Base-by-base conservation (phyloP, 345 rosid genomes). In the Populus alba region DNA sequence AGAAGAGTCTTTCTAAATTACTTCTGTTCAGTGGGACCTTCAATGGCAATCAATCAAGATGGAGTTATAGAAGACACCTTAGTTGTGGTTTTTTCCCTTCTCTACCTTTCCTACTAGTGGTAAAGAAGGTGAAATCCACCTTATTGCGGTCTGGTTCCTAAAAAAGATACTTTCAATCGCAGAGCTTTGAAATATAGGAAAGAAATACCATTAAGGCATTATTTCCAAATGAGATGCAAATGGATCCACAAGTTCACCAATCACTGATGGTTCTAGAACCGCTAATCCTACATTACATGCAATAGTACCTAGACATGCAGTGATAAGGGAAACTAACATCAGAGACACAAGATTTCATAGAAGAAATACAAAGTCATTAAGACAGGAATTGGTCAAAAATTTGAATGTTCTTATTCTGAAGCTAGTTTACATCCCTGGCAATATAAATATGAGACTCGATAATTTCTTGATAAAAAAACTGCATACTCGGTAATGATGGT, bases 151-250 rank as follows among this genome's bases (percentile, higher is more conserved):
- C 45, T 41, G 45, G 45, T 41, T 41, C 45, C 45, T 41, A 41
- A 41, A 10, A 41, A 41, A 41, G 45, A 41, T 41, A 41, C 10
- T 41, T 41, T 41, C 45, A 9, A 41, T 41, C 12, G 3, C 45
- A 41, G 13, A 41, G 45, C 11, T 66, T 71, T 78, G 76, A 71
- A 62, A 72, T 77, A 70, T 49, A 33, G 37, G 8, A 2, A 49
- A 78, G 72, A 62, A 38, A 78, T 63, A 78, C 63, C 63, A 78
- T 72, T 78, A 7, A 72, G 20, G 72, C 45, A 41, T 41, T 41
- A 41, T 41, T 41, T 72, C 7, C 72, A 72, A 78, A 72, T 41
- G 41, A 72, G 68, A 72, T 72, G 41, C 37, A 70, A 69, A 69
- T 51, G 75, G 61, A 51, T 51, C 4, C 7, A 29, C 17, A 33